phyloP scores from a whole-genome alignment of 148 eudicot species.

The Chenopodium quinoa region DNA sequence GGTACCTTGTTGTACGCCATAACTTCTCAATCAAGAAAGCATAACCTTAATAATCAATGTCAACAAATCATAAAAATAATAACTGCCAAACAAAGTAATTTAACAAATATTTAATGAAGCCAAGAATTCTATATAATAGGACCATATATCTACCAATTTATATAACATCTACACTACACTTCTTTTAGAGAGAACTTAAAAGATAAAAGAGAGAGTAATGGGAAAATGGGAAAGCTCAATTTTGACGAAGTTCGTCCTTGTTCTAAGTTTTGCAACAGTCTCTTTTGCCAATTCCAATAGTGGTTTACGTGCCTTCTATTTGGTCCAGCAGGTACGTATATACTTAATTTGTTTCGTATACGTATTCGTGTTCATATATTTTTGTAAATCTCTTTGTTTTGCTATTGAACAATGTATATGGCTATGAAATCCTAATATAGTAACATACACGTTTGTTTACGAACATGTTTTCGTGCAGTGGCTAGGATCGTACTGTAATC shows the following conservation, averaged over 20 bases:
- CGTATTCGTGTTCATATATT: neutral
- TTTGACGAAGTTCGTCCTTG: conserved; percentile 1
- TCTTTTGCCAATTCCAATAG: conserved; percentile 1
- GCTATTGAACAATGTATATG: neutral
- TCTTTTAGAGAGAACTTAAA: neutral
- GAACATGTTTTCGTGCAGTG: conserved; percentile 12
- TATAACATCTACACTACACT: neutral
- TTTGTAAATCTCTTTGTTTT: neutral
- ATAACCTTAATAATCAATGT: neutral
- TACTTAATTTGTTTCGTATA: neutral
- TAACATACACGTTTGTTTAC: neutral
- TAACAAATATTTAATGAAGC: neutral
- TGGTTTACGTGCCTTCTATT: conserved; percentile 17
- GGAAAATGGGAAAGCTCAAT: conserved; percentile 13
- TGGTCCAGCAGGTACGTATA: conserved; percentile 9
- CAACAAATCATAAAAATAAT: neutral
- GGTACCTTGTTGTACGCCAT: conserved; percentile 7
- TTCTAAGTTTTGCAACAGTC: conserved; percentile 11
- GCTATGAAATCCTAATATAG: neutral
- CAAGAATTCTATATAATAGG: neutral
- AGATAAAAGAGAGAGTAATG: neutral
- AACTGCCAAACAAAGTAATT: neutral
- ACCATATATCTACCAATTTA: neutral
- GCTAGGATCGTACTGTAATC: conserved; percentile 32
- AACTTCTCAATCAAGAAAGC: conserved; percentile 10